Percentiles rank a stretch among this genome's conserved stretches.
These are phyloP conservation scores for Mortierella sp. DNA, from an alignment of 371 early-diverging fungal species.

Conservation along the genomic window DNA sequence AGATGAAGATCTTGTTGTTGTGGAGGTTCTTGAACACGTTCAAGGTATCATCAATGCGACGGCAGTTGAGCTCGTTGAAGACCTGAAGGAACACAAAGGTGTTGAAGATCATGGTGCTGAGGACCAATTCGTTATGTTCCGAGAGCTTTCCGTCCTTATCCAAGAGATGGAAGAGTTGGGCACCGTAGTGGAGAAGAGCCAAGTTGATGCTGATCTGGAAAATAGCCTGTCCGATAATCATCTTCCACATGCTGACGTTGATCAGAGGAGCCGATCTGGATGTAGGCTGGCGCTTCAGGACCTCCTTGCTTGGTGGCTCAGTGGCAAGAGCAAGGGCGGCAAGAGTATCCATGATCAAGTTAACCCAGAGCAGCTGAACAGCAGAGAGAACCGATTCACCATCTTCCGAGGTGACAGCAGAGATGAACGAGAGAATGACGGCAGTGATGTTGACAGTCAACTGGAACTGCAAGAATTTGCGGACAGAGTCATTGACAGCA, in stretches of 20 bases:
- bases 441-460: conserved; percentile 95
- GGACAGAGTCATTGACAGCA: conserved; percentile 93
- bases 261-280: conserved; percentile 84
- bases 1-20: conserved; percentile 83
- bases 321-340: conserved; percentile 91
- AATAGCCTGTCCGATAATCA: conserved; percentile 90
- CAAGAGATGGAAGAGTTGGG: conserved; percentile 72
- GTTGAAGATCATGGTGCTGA: conserved; percentile 94
- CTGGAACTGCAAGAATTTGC: conserved; percentile 98
- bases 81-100: conserved; percentile 95
- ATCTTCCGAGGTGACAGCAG: conserved; percentile 64
- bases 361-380: conserved; percentile 89
- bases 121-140: conserved; percentile 54
- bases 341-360: conserved; percentile 89
- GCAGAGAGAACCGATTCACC: conserved; percentile 79
- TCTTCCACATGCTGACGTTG: conserved; percentile 89
- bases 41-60: conserved; percentile 76
- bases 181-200: conserved; percentile 68
- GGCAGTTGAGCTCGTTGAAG: conserved; percentile 91
- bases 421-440: conserved; percentile 74
- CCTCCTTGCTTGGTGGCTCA: conserved; percentile 79
- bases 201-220: conserved; percentile 82
- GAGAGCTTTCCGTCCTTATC: conserved; percentile 34
- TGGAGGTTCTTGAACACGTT: conserved; percentile 89
- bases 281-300: conserved; percentile 86